Percentiles rank a stretch among this genome's conserved stretches.
Conservation (phyloP, 192 early-diverging fungal genomes). For the Phlyctochytrium planicorne region DNA sequence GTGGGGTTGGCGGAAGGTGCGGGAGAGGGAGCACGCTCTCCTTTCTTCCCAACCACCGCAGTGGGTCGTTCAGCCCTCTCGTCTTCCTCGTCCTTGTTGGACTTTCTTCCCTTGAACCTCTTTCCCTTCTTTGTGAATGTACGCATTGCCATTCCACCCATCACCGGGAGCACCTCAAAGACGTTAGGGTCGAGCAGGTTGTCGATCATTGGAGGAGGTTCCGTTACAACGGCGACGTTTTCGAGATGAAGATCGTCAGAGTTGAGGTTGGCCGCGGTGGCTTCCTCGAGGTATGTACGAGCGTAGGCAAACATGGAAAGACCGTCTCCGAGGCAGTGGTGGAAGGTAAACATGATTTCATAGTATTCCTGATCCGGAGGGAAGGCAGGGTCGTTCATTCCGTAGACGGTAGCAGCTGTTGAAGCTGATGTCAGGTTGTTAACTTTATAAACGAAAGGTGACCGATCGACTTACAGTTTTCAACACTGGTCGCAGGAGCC, state of each 20-base stretch:
- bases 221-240: conserved; percentile 12
- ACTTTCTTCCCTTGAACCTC: conserved; percentile 12
- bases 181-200: conserved; percentile 43
- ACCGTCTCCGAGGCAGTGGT: conserved; percentile 51
- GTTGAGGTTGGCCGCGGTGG: conserved; percentile 20
- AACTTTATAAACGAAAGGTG: too few relatives aligned
- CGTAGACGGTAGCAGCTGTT: background rate
- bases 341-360: conserved; percentile 47
- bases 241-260: conserved; percentile 26
- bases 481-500: background rate
- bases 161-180: conserved; percentile 36
- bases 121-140: conserved; percentile 13
- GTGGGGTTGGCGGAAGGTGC: background rate
- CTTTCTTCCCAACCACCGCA: background rate
- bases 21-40: background rate
- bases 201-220: conserved; percentile 44
- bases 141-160: conserved; percentile 14
- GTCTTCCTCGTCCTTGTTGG: background rate
- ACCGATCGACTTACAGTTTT: background rate
- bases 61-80: background rate
- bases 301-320: conserved; percentile 42
- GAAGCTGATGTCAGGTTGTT: background rate
- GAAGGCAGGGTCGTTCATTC: background rate
- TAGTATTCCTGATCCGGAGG: conserved; percentile 20
- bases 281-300: conserved; percentile 28